Evolutionary conservation across 192 early-diverging fungal species (phyloP).

Genomic region (Diversispora epigaea): DNA sequence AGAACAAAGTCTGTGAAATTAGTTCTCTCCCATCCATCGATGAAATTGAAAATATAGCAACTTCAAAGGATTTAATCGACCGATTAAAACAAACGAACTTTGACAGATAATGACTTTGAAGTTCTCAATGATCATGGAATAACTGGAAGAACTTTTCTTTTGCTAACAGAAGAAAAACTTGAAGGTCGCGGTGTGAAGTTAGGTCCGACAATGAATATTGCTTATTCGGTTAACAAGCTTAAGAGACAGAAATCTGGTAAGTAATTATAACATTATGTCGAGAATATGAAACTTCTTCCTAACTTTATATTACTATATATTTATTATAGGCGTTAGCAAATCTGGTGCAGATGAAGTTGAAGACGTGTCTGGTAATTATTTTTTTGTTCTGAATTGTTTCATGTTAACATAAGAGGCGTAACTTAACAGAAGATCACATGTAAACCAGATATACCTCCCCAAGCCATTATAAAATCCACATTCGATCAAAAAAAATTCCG

Average conservation of each 20-base stretch:
- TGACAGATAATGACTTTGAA: background rate
- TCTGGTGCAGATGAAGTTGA: background rate
- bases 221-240: background rate
- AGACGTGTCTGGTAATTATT: background rate
- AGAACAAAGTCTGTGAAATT: background rate
- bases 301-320: background rate
- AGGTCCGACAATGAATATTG: background rate
- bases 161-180: constrained; percentile 8
- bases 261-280: background rate
- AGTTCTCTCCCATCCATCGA: background rate
- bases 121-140: constrained; percentile 5
- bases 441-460: background rate
- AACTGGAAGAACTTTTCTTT: background rate
- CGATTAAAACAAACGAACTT: constrained; percentile 3
- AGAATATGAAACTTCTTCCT: background rate
- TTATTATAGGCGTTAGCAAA: background rate
- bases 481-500: background rate
- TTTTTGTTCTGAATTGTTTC: background rate
- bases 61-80: constrained; percentile 6
- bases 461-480: background rate
- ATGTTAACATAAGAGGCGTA: background rate
- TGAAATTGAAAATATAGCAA: background rate
- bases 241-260: background rate
- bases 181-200: background rate
- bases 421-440: background rate